A percentile compares a stretch with the other conserved stretches of the same genome.
Evolutionary conservation across 73 alveolate species (phyloP).

Genomic region (Loxodes magnus): DNA sequence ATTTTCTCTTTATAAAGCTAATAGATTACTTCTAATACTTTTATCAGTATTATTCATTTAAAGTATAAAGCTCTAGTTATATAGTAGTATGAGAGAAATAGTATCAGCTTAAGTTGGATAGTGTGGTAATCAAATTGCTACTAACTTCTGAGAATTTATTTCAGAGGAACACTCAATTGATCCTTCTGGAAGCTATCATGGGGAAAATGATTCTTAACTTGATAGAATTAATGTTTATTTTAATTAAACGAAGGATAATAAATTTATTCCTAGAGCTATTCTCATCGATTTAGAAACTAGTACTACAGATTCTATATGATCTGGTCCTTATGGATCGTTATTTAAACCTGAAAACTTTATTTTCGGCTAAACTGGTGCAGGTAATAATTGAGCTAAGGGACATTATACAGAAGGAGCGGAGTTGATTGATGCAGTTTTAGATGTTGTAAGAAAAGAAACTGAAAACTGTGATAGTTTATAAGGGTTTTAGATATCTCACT

Average conservation of each 20-base stretch:
- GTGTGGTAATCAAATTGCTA: conserved; percentile 99
- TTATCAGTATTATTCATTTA: too few species aligned
- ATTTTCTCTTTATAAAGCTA: too few species aligned
- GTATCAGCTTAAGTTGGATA: conserved; percentile 89
- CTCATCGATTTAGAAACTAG: conserved; percentile 98
- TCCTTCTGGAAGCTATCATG: conserved; percentile 96
- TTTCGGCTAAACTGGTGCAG: conserved; percentile 94
- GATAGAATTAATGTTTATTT: conserved; percentile 91
- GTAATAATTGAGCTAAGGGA: conserved; percentile 99
- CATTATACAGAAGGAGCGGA: conserved; percentile 97
- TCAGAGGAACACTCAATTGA: conserved; percentile 99
- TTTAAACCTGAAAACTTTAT: conserved; percentile 99
- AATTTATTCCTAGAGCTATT: conserved; percentile 95
- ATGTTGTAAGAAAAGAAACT: conserved; percentile 86
- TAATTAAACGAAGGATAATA: conserved; percentile 95
- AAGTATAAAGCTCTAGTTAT: too few species aligned
- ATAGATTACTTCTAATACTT: too few species aligned
- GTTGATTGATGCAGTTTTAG: conserved; percentile 85
- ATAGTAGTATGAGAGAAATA: conserved; percentile 21
- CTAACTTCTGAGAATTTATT: conserved; percentile 99
- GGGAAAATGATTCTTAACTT: conserved; percentile 90
- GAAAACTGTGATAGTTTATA: conserved; percentile 89
- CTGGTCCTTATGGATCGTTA: conserved; percentile 97
- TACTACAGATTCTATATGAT: conserved; percentile 96
- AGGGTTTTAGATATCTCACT: conserved; percentile 87